Conservation (phyloP, 1,284 basidiomycete genomes). For the Thecaphora thlaspeos region DNA sequence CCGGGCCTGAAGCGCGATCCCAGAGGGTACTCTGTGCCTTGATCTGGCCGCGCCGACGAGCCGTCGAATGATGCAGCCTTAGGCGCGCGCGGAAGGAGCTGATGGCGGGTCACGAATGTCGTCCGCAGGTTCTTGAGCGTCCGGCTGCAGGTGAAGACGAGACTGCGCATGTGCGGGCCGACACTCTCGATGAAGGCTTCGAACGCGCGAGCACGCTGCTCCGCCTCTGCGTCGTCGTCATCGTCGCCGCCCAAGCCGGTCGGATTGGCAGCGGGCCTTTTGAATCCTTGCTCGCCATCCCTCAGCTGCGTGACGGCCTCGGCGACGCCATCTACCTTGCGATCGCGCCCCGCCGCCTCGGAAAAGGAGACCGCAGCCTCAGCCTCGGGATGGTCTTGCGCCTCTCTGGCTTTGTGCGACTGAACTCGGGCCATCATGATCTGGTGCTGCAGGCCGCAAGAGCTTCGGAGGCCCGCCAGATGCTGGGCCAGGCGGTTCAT, state of each 20-base stretch:
- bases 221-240: neutral
- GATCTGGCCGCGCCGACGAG: neutral
- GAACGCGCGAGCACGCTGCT: slow-evolving; percentile 20
- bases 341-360: neutral
- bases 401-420: slow-evolving; percentile 9
- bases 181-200: slow-evolving; percentile 42
- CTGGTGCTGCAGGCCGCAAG: slow-evolving; percentile 49
- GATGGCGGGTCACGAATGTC: slow-evolving; percentile 27
- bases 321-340: neutral
- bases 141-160: slow-evolving; percentile 42
- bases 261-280: too few species aligned
- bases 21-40: neutral
- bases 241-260: too few species aligned
- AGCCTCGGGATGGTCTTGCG: neutral
- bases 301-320: neutral
- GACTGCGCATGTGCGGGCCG: slow-evolving; percentile 53
- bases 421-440: slow-evolving; percentile 37
- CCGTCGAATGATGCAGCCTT: neutral
- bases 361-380: too few species aligned
- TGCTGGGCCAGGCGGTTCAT: slow-evolving; percentile 52
- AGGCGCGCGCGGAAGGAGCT: neutral
- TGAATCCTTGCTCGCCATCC: neutral
- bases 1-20: slow-evolving; percentile 12
- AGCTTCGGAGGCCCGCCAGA: slow-evolving; percentile 45
- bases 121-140: slow-evolving; percentile 32